Conservation (phyloP, 139 green algal genomes). For the Bryopsis sp. region DNA sequence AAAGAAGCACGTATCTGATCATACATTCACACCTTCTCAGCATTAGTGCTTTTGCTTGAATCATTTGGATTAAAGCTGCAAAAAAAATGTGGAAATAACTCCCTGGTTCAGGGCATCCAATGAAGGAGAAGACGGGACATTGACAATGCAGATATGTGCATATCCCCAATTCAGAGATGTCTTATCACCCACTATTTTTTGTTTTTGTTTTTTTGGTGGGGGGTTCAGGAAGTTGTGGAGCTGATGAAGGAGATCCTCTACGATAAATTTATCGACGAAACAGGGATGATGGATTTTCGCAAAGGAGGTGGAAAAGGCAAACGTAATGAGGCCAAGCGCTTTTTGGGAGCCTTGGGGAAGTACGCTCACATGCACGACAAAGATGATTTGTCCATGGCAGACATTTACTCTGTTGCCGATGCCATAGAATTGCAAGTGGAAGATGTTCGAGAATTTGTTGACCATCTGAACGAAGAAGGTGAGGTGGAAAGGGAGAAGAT, state of each 20-base stretch:
- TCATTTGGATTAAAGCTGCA: too few species aligned
- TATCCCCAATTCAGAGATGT: too few species aligned
- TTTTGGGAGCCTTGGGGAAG: constrained; percentile 42
- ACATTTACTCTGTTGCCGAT: constrained; percentile 54
- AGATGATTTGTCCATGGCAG: constrained; percentile 28
- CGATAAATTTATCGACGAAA: constrained; percentile 33
- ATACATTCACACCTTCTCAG: too few species aligned
- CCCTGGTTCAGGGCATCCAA: too few species aligned
- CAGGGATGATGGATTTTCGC: background rate
- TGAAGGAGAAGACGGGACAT: too few species aligned
- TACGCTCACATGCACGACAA: constrained; percentile 29
- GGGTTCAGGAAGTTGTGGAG: constrained; percentile 55
- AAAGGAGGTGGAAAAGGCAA: constrained; percentile 33
- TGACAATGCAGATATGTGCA: too few species aligned
- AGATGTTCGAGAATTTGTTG: constrained; percentile 47
- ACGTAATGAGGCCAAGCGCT: constrained; percentile 47
- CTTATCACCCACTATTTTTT: constrained; percentile 10
- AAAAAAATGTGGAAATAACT: too few species aligned
- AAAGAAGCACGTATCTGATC: too few species aligned
- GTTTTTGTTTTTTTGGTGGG: background rate
- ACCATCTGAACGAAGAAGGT: constrained; percentile 66
- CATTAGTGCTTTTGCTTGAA: too few species aligned
- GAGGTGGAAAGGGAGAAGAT: too few species aligned
- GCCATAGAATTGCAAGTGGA: constrained; percentile 46
- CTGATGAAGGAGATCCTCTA: constrained; percentile 58